A percentile compares a stretch with the other conserved stretches of the same genome.
Evolutionary conservation across 768 basidiomycete genomes (phyloP).

Genomic region (Suillus occidentalis): DNA sequence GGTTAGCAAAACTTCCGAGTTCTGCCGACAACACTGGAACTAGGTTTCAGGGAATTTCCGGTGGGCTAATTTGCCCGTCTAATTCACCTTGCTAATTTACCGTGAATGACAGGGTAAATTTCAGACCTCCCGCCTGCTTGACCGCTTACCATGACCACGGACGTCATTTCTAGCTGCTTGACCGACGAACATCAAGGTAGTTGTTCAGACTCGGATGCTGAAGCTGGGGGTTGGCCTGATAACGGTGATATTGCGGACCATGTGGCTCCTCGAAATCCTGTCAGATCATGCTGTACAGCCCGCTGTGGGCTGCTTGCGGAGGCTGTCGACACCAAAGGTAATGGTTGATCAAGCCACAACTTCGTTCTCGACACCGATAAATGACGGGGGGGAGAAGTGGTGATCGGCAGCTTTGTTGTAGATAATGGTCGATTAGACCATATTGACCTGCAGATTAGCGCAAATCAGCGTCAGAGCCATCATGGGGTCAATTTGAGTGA

Average conservation of each 20-base stretch:
- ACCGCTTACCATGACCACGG: not conserved
- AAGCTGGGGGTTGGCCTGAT: not conserved
- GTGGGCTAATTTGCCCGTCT: too few relatives aligned
- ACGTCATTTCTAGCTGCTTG: not conserved
- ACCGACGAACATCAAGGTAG: not conserved
- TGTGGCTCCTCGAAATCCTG: not conserved
- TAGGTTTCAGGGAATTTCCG: too few relatives aligned
- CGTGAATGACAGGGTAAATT: too few relatives aligned
- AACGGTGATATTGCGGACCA: not conserved
- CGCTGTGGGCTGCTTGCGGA: not conserved
- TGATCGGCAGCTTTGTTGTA: not conserved
- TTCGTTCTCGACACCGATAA: not conserved
- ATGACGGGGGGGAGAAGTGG: not conserved
- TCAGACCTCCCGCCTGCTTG: not conserved
- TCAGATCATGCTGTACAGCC: not conserved
- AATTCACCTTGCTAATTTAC: too few relatives aligned
- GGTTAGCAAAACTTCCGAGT: too few relatives aligned
- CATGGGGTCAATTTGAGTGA: not conserved
- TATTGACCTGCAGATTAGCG: not conserved
- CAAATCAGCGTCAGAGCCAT: not conserved
- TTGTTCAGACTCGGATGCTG: not conserved
- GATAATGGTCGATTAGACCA: not conserved
- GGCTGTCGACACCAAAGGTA: not conserved
- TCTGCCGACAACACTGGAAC: too few relatives aligned
- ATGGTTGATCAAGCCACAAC: not conserved